A percentile compares a stretch with the other conserved stretches of the same genome.
Evolutionary conservation across 306 rosid species (phyloP).

Genomic region (Comarum palustre): DNA sequence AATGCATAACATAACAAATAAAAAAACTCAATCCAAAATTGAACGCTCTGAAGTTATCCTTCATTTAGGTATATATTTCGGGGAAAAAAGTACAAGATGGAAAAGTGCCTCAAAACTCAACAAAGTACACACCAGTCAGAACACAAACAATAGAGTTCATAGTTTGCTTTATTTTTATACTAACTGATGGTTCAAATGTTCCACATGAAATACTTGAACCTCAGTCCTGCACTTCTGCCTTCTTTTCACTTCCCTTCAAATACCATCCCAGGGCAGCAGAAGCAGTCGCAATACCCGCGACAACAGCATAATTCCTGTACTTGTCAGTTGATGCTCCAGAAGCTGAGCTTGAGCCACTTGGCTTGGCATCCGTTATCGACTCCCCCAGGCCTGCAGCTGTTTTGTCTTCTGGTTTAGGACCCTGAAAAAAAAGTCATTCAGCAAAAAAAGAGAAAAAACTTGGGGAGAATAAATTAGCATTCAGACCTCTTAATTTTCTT

Average conservation of each 20-base stretch:
- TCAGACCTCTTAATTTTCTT: not conserved
- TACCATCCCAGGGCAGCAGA: constrained; percentile 79
- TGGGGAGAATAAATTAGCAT: not conserved
- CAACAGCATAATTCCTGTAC: constrained; percentile 78
- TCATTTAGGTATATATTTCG: not conserved
- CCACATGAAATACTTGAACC: not conserved
- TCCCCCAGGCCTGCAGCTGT: constrained; percentile 48
- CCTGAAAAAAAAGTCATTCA: constrained; percentile 38
- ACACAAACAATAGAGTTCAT: not conserved
- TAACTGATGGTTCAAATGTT: constrained; percentile 9
- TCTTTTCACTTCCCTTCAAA: constrained; percentile 70
- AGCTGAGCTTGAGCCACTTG: constrained; percentile 39
- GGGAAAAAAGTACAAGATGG: not conserved
- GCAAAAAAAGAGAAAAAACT: not conserved
- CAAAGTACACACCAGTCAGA: not conserved
- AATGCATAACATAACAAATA: not conserved
- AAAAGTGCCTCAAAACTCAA: constrained; percentile 8
- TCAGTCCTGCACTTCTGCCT: constrained; percentile 88
- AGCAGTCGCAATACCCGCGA: constrained; percentile 64
- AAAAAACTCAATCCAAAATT: not conserved
- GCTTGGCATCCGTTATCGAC: constrained; percentile 57
- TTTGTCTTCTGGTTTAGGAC: constrained; percentile 67
- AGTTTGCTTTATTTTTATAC: constrained; percentile 4
- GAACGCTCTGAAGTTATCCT: not conserved
- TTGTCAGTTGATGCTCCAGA: constrained; percentile 67